Base-by-base conservation (phyloP, 345 rosid species). In the Excoecaria cochinchinensis region DNA sequence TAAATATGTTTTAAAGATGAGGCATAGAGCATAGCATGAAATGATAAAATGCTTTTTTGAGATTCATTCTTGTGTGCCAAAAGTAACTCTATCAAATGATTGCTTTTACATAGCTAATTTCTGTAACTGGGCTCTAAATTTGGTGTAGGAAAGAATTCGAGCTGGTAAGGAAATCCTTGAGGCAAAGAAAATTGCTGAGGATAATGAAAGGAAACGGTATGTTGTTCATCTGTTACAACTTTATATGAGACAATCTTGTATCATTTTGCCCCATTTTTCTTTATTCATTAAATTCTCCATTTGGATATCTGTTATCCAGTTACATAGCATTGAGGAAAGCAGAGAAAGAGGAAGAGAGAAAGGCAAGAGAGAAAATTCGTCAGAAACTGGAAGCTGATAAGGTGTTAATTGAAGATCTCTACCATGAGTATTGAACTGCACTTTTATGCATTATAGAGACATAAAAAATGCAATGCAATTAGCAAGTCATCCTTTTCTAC, bases 141-240 rank as follows among this genome's bases (percentile, higher is more conserved):
- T 77, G 47, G 78, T 76, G 58, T 79, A 93, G 99, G 91, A 89
- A 74, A 88, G 93, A 77, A 89, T 95, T 82, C 86, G 79, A 74
- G 89, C 85, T 36, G 89, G 97, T n/a, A 91, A 89, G 77, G 88
- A 85, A 73, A 78, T 89, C 63, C 78, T 80, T 71, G 86, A 90
- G 64, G 83, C 91, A 70, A 86, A 82, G 82, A 77, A 72, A 82
- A 83, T 78, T 24, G 88, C 90, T 0, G 97, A 86, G 81, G 98
- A 91, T 55, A 86, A 85, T 76, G 87, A 89, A 83, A 89, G 97
- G 85, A 86, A 87, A 80, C 86, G 93, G 98, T 93, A 64, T 25
- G 84, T 63, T 66, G 72, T 55, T 31, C 44, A 58, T 58, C 74
- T 40, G 10, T 67, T 22, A 17, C 17, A 71, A 15, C 24, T 48